phyloP scores from a whole-genome alignment of 768 basidiomycete species.

The Boletales sp. region DNA sequence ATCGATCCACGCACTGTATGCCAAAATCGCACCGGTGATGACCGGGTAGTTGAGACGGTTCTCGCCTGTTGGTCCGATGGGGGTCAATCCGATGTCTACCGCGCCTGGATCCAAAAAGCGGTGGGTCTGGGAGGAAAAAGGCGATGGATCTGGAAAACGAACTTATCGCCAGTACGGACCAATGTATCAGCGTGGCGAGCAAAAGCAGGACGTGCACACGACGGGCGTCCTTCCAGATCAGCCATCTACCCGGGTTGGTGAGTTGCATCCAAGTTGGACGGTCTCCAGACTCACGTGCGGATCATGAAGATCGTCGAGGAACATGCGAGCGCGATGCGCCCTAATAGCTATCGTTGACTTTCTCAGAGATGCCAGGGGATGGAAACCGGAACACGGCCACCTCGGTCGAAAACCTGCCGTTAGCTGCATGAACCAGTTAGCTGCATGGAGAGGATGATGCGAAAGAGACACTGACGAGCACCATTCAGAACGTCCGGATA shows the following conservation, averaged over 20 bases:
- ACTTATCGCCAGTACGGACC: constrained; percentile 11
- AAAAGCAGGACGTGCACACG: not conserved
- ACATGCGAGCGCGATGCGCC: constrained; percentile 11
- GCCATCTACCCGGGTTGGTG: constrained; percentile 3
- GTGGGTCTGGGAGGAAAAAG: not conserved
- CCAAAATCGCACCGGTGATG: not conserved
- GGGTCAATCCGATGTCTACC: not conserved
- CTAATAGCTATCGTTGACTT: not conserved
- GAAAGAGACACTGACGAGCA: constrained; percentile 12
- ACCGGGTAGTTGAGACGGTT: not conserved
- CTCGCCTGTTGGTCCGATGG: not conserved
- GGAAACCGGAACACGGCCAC: not conserved
- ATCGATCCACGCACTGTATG: constrained; percentile 13
- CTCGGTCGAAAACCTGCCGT: constrained; percentile 1
- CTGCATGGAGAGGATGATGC: not conserved
- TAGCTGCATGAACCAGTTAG: constrained; percentile 8
- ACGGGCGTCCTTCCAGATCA: constrained; percentile 20
- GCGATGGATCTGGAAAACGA: not conserved
- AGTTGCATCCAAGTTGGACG: not conserved
- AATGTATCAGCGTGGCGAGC: constrained; percentile 6
- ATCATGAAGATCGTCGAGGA: constrained; percentile 21
- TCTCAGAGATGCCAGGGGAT: not conserved
- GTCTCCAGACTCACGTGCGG: constrained; percentile 17
- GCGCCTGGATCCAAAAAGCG: constrained; percentile 5
- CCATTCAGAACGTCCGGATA: not conserved